Base-by-base conservation (phyloP, 352 stramenopile species). In the Pythium diclinum region DNA sequence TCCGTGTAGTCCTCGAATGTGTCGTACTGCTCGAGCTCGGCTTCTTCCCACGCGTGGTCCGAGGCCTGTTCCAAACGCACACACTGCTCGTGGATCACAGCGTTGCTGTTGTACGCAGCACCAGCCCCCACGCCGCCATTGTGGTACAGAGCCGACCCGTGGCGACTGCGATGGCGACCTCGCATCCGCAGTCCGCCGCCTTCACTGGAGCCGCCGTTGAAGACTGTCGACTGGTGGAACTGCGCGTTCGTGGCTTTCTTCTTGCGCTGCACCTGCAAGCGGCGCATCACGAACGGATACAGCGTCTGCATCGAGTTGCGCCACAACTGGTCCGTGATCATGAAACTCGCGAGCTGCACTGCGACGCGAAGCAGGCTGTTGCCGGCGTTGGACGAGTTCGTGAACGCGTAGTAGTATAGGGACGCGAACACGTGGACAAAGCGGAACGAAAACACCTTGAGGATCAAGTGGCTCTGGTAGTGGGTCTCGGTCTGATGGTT, bases 401-500 rank as follows among this genome's bases (percentile, higher is more conserved):
- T 56, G 53, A 98, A 98, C 2, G 92, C 91, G 76, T 98, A 98
- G 78, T 98, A 99, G 71, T 98, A 98, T 16, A 98, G 79, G 51
- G 91, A 97, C 28, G 94, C 91, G 71, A 98, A 98, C 52, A 98
- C 95, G 74, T 97, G 97, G 9, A 98, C 89, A 63, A 98, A 99
- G 51, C 94, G 89, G 73, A 99, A 99, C 6, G 95, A 90, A 71
- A 99, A 98, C 1, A 98, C 97, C 79, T 99, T 99, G 71, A 98
- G 93, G 67, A 99, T 99, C 59, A 99, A 79, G 30, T 93, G 81
- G 68, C 92, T 97, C 55, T 91, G 80, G 68, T 96, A 90, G 23
- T 65, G 73, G 28, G 78, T 88, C 68, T 94, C 81, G 21, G 90
- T 98, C 57, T 73, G 68, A 76, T 98, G 92, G 73, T 97, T 97